These are phyloP conservation scores for Wickerhamomyces sp. DNA, from an alignment of 1,139 yeast genomes.

Conservation along the genomic window DNA sequence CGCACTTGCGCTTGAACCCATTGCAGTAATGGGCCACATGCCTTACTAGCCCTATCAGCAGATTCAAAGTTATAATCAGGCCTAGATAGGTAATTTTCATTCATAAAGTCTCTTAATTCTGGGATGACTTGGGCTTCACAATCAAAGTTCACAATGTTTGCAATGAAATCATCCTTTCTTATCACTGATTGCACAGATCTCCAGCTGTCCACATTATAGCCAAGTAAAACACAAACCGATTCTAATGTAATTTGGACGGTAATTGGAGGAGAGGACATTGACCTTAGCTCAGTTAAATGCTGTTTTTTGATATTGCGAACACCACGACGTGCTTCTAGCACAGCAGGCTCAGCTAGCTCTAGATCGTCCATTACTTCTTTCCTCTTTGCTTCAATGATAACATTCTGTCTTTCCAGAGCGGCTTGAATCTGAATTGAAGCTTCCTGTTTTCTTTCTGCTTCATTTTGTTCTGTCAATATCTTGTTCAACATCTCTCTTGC, in stretches of 20 bases:
- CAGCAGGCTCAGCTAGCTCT: slow-evolving; percentile 78
- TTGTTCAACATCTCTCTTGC: slow-evolving; percentile 69
- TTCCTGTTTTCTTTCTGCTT: slow-evolving; percentile 86
- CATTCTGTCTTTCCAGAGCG: slow-evolving; percentile 65
- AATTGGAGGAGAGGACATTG: slow-evolving; percentile 89
- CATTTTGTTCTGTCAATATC: slow-evolving; percentile 87
- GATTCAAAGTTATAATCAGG: slow-evolving; percentile 67
- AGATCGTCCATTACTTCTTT: slow-evolving; percentile 57
- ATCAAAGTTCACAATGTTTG: slow-evolving; percentile 74
- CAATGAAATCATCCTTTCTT: slow-evolving; percentile 82
- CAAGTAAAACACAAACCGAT: slow-evolving; percentile 78
- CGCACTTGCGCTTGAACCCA: slow-evolving; percentile 89
- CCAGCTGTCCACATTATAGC: slow-evolving; percentile 70
- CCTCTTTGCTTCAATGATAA: slow-evolving; percentile 53
- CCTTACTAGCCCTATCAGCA: slow-evolving; percentile 87
- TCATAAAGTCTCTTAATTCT: slow-evolving; percentile 53
- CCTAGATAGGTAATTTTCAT: slow-evolving; percentile 52
- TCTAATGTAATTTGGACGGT: slow-evolving; percentile 84
- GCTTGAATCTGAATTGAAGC: slow-evolving; percentile 77
- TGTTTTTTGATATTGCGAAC: slow-evolving; percentile 91
- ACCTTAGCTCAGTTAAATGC: slow-evolving; percentile 82
- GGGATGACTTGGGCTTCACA: slow-evolving; percentile 55
- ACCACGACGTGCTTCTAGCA: slow-evolving; percentile 77
- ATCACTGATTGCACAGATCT: slow-evolving; percentile 79
- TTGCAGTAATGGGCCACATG: slow-evolving; percentile 86